Percentiles rank a stretch among this genome's conserved stretches.
These are phyloP conservation scores for Ajuga reptans DNA, from an alignment of 305 asterid genomes.

Conservation along the genomic window DNA sequence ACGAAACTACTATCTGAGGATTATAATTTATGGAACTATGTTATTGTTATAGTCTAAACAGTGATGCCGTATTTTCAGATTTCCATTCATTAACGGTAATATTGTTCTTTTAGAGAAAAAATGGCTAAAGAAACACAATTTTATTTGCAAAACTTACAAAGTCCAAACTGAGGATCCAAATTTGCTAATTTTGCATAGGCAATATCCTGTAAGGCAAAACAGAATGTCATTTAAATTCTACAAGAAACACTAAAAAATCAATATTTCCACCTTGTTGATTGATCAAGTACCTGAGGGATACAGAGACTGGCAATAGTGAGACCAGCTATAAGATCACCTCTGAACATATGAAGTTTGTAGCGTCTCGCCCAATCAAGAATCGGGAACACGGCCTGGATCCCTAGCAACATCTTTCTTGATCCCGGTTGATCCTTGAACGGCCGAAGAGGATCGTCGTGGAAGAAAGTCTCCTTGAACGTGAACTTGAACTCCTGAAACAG, in stretches of 20 bases:
- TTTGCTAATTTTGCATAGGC: constrained; percentile 47
- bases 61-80: too few species aligned
- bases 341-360: constrained; percentile 46
- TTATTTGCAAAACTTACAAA: constrained; percentile 29
- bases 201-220: constrained; percentile 36
- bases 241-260: background rate
- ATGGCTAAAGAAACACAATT: too few species aligned
- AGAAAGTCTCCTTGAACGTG: constrained; percentile 52
- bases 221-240: background rate
- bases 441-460: constrained; percentile 57
- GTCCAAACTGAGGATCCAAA: constrained; percentile 48
- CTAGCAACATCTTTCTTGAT: constrained; percentile 32
- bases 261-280: background rate
- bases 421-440: constrained; percentile 45
- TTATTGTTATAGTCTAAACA: background rate
- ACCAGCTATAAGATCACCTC: constrained; percentile 69
- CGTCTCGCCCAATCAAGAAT: constrained; percentile 59
- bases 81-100: too few species aligned
- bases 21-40: too few species aligned
- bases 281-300: constrained; percentile 59
- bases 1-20: constrained; percentile 51
- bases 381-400: constrained; percentile 46
- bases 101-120: too few species aligned
- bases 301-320: constrained; percentile 51
- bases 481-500: constrained; percentile 37